Evolutionary conservation across 192 early-diverging fungal species (phyloP), one percentile per base, ranked within the genome.

Genomic region (Linnemannia exigua): DNA sequence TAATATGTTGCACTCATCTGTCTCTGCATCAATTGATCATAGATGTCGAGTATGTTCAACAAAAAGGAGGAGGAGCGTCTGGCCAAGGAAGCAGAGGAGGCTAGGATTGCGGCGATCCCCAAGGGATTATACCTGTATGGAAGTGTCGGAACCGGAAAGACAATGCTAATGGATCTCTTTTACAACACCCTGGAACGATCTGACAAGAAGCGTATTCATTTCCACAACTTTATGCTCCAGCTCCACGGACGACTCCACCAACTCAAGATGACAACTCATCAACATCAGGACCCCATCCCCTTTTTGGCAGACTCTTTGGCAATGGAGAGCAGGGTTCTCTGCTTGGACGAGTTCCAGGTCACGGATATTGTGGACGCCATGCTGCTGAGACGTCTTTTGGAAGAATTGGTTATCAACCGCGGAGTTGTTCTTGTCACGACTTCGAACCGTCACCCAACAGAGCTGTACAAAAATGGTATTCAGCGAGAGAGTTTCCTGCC

Each of bases 331-430:
- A 93, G 95, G 84, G 92, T 99, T 3, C 88, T 99, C 9, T 99
- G 98, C 83, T 96, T 99, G 89, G 98, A 99, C 78, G 98, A 99
- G 85, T 95, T 99, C 70, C 96, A 97, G 80, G 98, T 99, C 11
- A 99, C 98, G 3, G 97, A 99, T 84, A 99, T 99, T 77, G 96
- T 96, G 6, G 98, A 99, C 84, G 98, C 98, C 74, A 98, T 98
- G 98, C 93, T 98, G 44, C 78, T 98, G 67, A 90, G 97, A 54
- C 92, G 93, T 8, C 88, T 98, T 36, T 92, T 98, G 75, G 90
- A 91, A 2, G 95, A 97, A 83, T 88, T 99, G 38, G 97, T 98
- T 74, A 87, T 91, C 7, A 81, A 93, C 46, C 75, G 88, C 31
- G 97, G 97, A 44, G 95, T 99, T 1, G 95, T 99, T 1, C 82